Evolutionary conservation across 345 rosid species (phyloP).

Genomic region (Eucalyptus polyanthemos): DNA sequence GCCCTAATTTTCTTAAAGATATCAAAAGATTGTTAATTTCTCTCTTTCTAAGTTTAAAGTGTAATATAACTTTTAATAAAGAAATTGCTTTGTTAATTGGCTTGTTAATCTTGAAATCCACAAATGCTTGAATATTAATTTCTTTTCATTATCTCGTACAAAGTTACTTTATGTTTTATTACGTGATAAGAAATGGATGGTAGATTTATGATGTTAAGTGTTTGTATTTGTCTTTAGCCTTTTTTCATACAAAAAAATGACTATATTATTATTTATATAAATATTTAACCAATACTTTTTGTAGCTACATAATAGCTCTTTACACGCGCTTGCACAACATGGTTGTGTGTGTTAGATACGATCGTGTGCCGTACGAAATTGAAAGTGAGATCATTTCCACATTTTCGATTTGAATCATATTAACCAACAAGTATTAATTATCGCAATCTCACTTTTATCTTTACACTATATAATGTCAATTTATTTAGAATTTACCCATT

Average conservation of each 20-base stretch:
- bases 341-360: neutral
- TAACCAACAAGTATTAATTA: neutral
- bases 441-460: neutral
- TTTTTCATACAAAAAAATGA: no score
- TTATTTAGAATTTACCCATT: neutral
- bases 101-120: neutral
- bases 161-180: no score
- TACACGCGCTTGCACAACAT: neutral
- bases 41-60: no score
- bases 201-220: no score
- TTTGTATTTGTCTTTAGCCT: no score
- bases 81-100: neutral
- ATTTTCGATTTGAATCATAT: neutral
- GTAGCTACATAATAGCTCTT: neutral
- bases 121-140: neutral
- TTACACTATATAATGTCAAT: neutral
- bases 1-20: neutral
- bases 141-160: neutral
- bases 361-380: neutral
- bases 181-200: no score
- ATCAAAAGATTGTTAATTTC: neutral
- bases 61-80: no score
- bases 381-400: neutral
- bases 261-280: no score
- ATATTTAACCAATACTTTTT: neutral